These are phyloP conservation scores for Pleurotus djamor DNA, from an alignment of 768 basidiomycete species.

Conservation along the genomic window DNA sequence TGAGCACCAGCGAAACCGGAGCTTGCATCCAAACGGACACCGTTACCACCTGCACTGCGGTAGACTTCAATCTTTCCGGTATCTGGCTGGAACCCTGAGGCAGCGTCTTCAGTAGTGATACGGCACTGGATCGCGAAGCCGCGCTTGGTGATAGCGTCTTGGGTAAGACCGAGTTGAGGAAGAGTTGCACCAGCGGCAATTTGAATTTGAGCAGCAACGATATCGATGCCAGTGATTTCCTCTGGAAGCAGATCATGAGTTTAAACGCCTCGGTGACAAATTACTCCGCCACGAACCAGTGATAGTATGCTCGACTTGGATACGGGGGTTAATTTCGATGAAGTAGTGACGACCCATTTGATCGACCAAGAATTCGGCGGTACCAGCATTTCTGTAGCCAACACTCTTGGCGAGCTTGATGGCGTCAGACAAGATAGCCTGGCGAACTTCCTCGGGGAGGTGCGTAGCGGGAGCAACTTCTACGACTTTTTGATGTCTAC, in stretches of 20 bases:
- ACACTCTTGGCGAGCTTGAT: conserved; percentile 94
- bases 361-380: conserved; percentile 98
- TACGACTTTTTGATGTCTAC: conserved; percentile 98
- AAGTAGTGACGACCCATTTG: conserved; percentile 97
- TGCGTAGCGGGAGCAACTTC: conserved; percentile 98
- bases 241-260: conserved; percentile 44
- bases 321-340: conserved; percentile 99
- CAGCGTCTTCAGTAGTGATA: conserved; percentile 96
- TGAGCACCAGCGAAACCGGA: conserved; percentile 99
- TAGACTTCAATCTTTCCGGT: conserved; percentile 99
- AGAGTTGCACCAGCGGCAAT: conserved; percentile 98
- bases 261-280: no score
- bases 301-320: conserved; percentile 99
- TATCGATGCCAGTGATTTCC: conserved; percentile 99
- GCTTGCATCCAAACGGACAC: conserved; percentile 93
- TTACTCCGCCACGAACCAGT: conserved; percentile 57
- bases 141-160: conserved; percentile 93
- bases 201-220: conserved; percentile 98
- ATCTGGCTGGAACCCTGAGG: conserved; percentile 93
- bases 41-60: conserved; percentile 97
- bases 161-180: conserved; percentile 91
- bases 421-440: conserved; percentile 85
- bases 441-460: conserved; percentile 86
- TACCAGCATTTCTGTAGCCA: conserved; percentile 95
- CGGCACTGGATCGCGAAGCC: conserved; percentile 99